phyloP scores from a whole-genome alignment of 2,329 filamentous ascomycete genomes.

The Drechslera avenae region DNA sequence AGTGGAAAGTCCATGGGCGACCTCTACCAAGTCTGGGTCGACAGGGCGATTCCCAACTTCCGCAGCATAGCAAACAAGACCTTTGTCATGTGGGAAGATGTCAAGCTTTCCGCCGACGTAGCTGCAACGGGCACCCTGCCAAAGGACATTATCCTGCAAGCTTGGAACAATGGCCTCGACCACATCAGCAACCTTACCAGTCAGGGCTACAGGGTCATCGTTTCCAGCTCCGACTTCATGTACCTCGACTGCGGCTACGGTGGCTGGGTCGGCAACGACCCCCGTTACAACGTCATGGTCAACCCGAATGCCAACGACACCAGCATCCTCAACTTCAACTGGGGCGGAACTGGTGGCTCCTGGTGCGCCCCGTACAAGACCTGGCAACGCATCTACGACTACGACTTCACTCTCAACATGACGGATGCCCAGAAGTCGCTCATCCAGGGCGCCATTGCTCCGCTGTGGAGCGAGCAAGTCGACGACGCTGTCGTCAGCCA shows the following conservation, averaged over 20 bases:
- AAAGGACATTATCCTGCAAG: conserved; percentile 59
- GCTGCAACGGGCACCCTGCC: conserved; percentile 56
- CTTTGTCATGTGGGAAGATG: conserved; percentile 64
- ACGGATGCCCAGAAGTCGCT: conserved; percentile 55
- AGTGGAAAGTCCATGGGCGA: conserved; percentile 58
- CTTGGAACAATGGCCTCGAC: conserved; percentile 59
- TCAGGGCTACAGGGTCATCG: conserved; percentile 60
- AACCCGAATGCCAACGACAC: conserved; percentile 55
- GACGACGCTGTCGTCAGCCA: conserved; percentile 58
- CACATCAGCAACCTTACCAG: conserved; percentile 60
- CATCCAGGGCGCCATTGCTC: conserved; percentile 58
- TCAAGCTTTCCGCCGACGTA: conserved; percentile 50
- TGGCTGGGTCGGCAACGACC: conserved; percentile 61
- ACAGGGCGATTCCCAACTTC: conserved; percentile 59
- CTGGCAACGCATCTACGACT: conserved; percentile 66
- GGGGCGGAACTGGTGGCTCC: conserved; percentile 58
- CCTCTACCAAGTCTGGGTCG: conserved; percentile 61
- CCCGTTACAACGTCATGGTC: conserved; percentile 59
- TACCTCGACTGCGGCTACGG: conserved; percentile 64
- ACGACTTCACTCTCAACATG: conserved; percentile 59
- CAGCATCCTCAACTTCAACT: conserved; percentile 59
- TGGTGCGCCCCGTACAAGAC: conserved; percentile 66
- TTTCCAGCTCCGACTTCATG: conserved; percentile 61
- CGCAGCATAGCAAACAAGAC: conserved; percentile 53
- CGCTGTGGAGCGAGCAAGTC: conserved; percentile 61